Evolutionary conservation across 306 rosid genomes (phyloP).

Genomic region (Trifolium repens): DNA sequence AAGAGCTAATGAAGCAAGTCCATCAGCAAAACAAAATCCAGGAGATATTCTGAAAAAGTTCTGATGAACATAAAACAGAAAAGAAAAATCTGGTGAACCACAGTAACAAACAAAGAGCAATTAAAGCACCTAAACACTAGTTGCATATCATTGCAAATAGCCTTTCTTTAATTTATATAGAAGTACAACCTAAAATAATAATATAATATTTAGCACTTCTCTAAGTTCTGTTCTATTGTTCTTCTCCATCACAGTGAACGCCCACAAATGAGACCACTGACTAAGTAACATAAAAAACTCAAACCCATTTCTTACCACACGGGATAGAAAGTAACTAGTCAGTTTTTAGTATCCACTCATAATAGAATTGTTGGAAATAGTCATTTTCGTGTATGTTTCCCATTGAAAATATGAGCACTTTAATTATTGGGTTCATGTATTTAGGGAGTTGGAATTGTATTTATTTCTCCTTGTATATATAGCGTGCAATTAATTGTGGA

Average conservation of each 20-base stretch:
- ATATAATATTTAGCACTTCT: slow-evolving; percentile 11
- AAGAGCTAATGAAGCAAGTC: slow-evolving; percentile 96
- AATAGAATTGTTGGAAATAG: not conserved
- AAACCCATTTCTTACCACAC: slow-evolving; percentile 13
- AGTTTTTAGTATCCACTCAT: slow-evolving; percentile 11
- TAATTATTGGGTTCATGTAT: not conserved
- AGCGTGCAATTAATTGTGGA: not conserved
- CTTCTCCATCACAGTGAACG: slow-evolving; percentile 20
- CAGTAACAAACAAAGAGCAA: slow-evolving; percentile 24
- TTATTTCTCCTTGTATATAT: not conserved
- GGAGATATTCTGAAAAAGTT: slow-evolving; percentile 93
- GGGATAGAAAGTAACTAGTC: slow-evolving; percentile 13
- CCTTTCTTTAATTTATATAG: slow-evolving; percentile 14
- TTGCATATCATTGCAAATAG: slow-evolving; percentile 19
- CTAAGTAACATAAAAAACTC: slow-evolving; percentile 1
- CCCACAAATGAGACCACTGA: slow-evolving; percentile 1
- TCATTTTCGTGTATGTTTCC: not conserved
- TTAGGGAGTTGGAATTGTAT: not conserved
- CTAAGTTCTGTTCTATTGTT: not conserved
- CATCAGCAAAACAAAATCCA: slow-evolving; percentile 99
- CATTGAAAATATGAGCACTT: not conserved
- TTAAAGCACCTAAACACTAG: slow-evolving; percentile 28
- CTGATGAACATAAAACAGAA: slow-evolving; percentile 58
- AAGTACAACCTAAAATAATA: slow-evolving; percentile 10
- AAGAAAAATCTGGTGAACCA: slow-evolving; percentile 25